These are phyloP conservation scores for Rutidosis leptorrhynchoides DNA, from an alignment of 129 eudicot genomes.

Conservation along the genomic window DNA sequence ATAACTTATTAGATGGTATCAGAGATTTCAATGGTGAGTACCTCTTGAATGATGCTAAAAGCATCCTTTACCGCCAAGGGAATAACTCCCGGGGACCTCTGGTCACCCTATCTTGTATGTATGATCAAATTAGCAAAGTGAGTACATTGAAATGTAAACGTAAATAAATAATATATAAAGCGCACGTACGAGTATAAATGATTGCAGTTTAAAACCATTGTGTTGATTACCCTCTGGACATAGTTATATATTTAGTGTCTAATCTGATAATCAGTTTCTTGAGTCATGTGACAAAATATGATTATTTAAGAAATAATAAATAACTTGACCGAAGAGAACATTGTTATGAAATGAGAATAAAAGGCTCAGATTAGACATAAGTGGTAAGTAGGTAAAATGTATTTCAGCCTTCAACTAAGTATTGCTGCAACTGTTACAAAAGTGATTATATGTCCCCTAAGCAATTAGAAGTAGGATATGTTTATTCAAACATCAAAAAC, in stretches of 20 bases:
- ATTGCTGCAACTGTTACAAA: background rate
- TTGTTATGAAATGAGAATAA: slow-evolving; percentile 4
- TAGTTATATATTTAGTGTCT: background rate
- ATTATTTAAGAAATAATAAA: background rate
- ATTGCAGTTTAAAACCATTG: background rate
- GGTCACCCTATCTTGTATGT: slow-evolving; percentile 76
- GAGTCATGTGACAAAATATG: background rate
- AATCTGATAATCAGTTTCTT: background rate
- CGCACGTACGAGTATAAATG: background rate
- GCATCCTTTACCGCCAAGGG: slow-evolving; percentile 99
- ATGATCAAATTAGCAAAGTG: slow-evolving; percentile 32
- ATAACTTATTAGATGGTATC: slow-evolving; percentile 5
- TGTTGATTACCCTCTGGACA: background rate
- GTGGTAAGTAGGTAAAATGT: background rate
- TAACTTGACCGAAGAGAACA: background rate
- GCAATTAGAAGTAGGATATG: background rate
- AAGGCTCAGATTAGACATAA: background rate
- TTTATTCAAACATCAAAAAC: background rate
- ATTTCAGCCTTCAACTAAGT: background rate
- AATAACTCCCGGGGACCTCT: slow-evolving; percentile 97
- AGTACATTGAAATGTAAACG: slow-evolving; percentile 16
- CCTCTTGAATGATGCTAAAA: slow-evolving; percentile 97
- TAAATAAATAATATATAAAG: background rate
- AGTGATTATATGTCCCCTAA: background rate
- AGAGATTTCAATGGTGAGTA: slow-evolving; percentile 29